A percentile compares a stretch with the other conserved stretches of the same genome.
Conservation (phyloP, 78 protist genomes). For the Mastigamoeba balamuthi region DNA sequence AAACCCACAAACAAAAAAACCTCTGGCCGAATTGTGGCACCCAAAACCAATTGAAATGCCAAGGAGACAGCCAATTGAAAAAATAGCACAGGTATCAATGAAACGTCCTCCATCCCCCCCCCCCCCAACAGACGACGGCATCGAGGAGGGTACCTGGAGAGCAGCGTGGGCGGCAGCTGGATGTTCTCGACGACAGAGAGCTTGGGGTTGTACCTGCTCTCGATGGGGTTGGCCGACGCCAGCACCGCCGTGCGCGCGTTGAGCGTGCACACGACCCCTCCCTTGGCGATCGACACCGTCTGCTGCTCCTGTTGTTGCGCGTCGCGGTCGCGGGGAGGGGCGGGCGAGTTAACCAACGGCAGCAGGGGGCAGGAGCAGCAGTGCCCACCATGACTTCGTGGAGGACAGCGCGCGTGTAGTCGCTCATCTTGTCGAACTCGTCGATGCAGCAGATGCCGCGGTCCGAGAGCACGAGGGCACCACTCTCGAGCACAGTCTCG, state of each 20-base stretch:
- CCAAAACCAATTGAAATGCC: too few relatives aligned
- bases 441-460: constrained; percentile 99
- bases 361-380: background rate
- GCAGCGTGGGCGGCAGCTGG: constrained; percentile 88
- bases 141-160: constrained; percentile 51
- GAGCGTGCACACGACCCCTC: constrained; percentile 96
- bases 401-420: constrained; percentile 89
- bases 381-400: constrained; percentile 92
- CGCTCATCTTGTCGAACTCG: constrained; percentile 99
- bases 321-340: too few relatives aligned
- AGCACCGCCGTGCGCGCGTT: constrained; percentile 95
- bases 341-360: background rate
- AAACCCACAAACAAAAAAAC: background rate
- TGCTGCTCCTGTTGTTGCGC: constrained; percentile 87
- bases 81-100: too few relatives aligned
- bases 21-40: background rate
- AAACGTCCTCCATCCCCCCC: too few relatives aligned
- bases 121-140: background rate
- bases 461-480: constrained; percentile 88
- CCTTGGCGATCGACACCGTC: constrained; percentile 99
- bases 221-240: constrained; percentile 98
- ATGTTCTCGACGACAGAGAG: constrained; percentile 93
- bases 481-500: constrained; percentile 89
- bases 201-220: constrained; percentile 73
- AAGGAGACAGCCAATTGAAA: too few relatives aligned